Evolutionary conservation across 441 rosid species (phyloP).

Genomic region (Biscutella laevigata): DNA sequence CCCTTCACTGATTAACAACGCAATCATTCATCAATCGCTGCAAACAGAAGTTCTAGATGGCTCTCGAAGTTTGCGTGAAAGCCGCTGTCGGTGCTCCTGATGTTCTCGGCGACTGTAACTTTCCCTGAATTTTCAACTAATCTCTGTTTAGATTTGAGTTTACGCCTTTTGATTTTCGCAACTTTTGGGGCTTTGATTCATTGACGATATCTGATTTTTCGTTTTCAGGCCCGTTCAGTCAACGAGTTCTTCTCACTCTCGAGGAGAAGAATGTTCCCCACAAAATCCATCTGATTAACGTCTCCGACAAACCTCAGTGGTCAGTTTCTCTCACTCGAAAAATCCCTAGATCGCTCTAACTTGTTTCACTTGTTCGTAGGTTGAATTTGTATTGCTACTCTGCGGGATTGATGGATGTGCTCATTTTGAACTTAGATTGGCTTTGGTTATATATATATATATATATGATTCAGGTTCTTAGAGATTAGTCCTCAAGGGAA

Average conservation of each 20-base stretch:
- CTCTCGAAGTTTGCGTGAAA: constrained; percentile 74
- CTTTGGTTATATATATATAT: neutral
- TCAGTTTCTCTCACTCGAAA: constrained; percentile 21
- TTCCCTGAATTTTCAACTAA: neutral
- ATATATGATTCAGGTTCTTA: constrained; percentile 46
- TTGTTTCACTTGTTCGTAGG: too few species aligned
- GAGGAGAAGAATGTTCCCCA: constrained; percentile 73
- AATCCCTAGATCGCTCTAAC: neutral
- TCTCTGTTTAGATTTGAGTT: neutral
- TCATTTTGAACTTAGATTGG: neutral
- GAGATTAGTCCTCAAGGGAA: constrained; percentile 78
- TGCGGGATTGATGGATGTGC: too few species aligned
- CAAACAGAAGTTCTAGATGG: constrained; percentile 29
- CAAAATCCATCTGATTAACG: constrained; percentile 47
- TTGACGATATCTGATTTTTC: neutral
- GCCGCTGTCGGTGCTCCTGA: constrained; percentile 75
- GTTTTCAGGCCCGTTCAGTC: constrained; percentile 65
- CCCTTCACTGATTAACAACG: neutral
- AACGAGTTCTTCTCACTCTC: constrained; percentile 57
- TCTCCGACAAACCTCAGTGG: constrained; percentile 72
- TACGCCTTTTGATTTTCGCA: neutral
- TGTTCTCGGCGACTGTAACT: constrained; percentile 67
- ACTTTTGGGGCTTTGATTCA: neutral
- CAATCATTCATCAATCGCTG: neutral
- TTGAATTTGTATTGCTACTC: neutral